A percentile compares a stretch with the other conserved stretches of the same genome.
Evolutionary conservation across 106 monocot genomes (phyloP).

Genomic region (Ottelia alismoides): DNA sequence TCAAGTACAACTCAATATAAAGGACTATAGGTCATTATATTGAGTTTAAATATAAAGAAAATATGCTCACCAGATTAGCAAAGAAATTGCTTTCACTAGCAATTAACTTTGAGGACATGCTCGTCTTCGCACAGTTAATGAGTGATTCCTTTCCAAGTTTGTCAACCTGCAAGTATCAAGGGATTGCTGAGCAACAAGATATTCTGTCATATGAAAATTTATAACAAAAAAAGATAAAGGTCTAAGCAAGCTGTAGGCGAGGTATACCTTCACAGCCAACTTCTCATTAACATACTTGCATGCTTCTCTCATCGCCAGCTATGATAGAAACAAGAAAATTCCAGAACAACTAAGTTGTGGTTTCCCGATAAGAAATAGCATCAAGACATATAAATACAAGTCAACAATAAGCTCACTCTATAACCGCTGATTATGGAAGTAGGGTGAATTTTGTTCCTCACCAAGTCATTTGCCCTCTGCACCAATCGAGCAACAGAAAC

Average conservation of each 20-base stretch:
- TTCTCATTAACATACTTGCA: constrained; percentile 98
- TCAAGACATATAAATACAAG: not conserved
- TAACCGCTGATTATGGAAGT: constrained; percentile 92
- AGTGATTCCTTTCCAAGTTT: constrained; percentile 94
- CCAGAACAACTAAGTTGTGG: not conserved
- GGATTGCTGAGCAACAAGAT: too few species aligned
- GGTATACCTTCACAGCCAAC: constrained; percentile 66
- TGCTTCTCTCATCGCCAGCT: constrained; percentile 98
- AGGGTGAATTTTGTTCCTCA: constrained; percentile 97
- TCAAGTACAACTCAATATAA: not conserved
- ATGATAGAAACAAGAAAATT: constrained; percentile 1
- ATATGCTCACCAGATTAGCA: constrained; percentile 87
- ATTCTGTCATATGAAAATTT: too few species aligned
- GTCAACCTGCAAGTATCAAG: constrained; percentile 84
- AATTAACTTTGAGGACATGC: constrained; percentile 98
- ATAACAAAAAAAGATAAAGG: too few species aligned
- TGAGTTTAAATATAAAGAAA: too few species aligned
- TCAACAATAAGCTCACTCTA: constrained; percentile 34
- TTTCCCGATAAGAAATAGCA: not conserved
- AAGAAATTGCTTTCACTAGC: constrained; percentile 82
- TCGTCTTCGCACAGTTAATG: constrained; percentile 95
- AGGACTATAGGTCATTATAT: too few species aligned
- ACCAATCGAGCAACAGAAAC: not conserved
- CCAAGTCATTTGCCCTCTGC: constrained; percentile 96
- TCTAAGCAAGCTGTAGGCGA: too few species aligned